phyloP scores from a whole-genome alignment of 2,329 filamentous ascomycete genomes.

The Harringtonia aguacate region DNA sequence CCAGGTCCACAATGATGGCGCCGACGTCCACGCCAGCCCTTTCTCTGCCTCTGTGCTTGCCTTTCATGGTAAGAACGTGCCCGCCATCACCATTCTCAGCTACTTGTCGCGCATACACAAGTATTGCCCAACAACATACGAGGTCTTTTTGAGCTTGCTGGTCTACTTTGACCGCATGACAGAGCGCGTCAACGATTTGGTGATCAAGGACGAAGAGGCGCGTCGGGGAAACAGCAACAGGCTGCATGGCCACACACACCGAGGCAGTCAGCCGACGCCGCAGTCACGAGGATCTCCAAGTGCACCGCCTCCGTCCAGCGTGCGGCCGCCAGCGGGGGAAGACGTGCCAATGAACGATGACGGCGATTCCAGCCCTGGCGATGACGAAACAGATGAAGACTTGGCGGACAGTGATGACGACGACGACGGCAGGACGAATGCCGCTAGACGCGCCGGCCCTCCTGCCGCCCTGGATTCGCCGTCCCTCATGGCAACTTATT shows the following conservation, averaged over 20 bases:
- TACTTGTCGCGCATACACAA: conserved; percentile 95
- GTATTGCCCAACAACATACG: conserved; percentile 96
- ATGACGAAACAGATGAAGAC: conserved; percentile 36
- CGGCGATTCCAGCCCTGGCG: conserved; percentile 23
- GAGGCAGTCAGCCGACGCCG: too few relatives aligned
- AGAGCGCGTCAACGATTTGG: conserved; percentile 78
- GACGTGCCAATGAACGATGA: conserved; percentile 9
- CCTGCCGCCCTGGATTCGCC: neutral
- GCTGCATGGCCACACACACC: conserved; percentile 12
- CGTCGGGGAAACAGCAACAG: neutral
- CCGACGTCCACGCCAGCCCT: conserved; percentile 50
- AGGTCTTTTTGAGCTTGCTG: conserved; percentile 88
- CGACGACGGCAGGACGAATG: conserved; percentile 7
- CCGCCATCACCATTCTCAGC: conserved; percentile 91
- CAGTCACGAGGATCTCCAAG: too few relatives aligned
- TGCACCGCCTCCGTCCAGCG: too few relatives aligned
- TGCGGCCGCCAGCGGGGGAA: conserved; percentile 3
- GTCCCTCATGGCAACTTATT: conserved; percentile 40
- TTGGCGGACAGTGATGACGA: conserved; percentile 35
- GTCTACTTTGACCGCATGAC: conserved; percentile 99
- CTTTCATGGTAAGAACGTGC: conserved; percentile 96
- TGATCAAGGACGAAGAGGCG: conserved; percentile 53
- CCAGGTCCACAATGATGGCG: conserved; percentile 25
- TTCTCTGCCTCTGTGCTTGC: conserved; percentile 64
- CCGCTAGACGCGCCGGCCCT: neutral